A percentile compares a stretch with the other conserved stretches of the same genome.
Conservation (phyloP, 2,329 filamentous ascomycete species). For the Aspergillus terreus region DNA sequence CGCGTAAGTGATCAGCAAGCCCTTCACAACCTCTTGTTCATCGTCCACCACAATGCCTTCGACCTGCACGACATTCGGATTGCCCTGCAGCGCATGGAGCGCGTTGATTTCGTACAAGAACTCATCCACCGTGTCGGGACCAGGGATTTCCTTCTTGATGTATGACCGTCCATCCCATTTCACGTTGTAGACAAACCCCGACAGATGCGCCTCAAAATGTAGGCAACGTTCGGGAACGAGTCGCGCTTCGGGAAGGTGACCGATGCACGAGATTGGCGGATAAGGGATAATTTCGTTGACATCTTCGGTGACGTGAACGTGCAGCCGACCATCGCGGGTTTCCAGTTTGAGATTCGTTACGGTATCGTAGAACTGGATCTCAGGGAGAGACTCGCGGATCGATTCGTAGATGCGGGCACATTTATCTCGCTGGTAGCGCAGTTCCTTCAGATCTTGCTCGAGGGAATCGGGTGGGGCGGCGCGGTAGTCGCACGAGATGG, state of each 20-base stretch:
- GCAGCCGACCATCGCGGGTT: conserved; percentile 79
- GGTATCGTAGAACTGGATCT: conserved; percentile 93
- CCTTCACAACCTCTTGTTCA: conserved; percentile 69
- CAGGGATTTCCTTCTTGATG: conserved; percentile 98
- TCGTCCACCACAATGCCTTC: conserved; percentile 87
- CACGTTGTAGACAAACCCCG: conserved; percentile 96
- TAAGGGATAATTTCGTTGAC: conserved; percentile 91
- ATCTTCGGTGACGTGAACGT: conserved; percentile 98
- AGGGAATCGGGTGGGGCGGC: conserved; percentile 74
- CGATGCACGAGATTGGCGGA: conserved; percentile 67
- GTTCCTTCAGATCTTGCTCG: conserved; percentile 73
- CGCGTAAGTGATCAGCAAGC: conserved; percentile 83
- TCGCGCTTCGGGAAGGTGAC: conserved; percentile 56
- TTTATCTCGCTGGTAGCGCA: conserved; percentile 86
- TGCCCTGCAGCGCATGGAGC: conserved; percentile 70
- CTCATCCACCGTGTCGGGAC: conserved; percentile 90
- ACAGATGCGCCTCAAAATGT: conserved; percentile 86
- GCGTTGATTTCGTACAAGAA: conserved; percentile 98
- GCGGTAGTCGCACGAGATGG: conserved; percentile 90
- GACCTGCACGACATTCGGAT: conserved; percentile 76
- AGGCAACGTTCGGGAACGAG: conserved; percentile 69
- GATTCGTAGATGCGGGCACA: conserved; percentile 90
- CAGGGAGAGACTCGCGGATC: conserved; percentile 84
- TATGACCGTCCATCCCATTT: conserved; percentile 62
- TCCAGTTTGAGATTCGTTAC: conserved; percentile 94